phyloP scores from a whole-genome alignment of 2,329 filamentous ascomycete species.

The Escovopsis weberi region DNA sequence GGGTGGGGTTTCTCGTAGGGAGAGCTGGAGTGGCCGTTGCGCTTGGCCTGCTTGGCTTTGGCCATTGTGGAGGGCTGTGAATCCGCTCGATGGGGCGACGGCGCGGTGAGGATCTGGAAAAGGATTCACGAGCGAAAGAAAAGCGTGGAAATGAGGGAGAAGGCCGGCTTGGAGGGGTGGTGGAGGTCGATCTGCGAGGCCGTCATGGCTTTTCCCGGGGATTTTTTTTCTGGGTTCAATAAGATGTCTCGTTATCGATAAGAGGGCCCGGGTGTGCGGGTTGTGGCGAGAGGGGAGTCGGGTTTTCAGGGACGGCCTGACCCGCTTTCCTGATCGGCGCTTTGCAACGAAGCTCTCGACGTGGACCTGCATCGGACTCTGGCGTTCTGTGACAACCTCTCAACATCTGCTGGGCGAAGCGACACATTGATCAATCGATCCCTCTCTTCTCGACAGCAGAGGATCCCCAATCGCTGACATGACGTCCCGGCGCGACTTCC shows the following conservation, averaged over 20 bases:
- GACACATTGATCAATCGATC: too few relatives aligned
- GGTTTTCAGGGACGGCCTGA: too few relatives aligned
- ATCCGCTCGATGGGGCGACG: background rate
- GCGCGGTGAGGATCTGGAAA: background rate
- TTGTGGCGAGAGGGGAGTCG: too few relatives aligned
- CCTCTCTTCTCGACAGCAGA: too few relatives aligned
- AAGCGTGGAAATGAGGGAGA: too few relatives aligned
- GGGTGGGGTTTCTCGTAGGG: constrained; percentile 27
- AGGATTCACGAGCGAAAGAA: too few relatives aligned
- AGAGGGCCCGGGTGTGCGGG: too few relatives aligned
- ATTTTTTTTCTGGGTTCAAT: constrained; percentile 3
- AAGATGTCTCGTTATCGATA: constrained; percentile 2
- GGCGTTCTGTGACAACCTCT: too few relatives aligned
- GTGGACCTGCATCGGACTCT: too few relatives aligned
- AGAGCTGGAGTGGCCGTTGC: constrained; percentile 29
- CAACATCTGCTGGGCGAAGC: constrained; percentile 1
- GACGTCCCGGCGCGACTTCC: constrained; percentile 62
- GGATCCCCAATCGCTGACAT: constrained; percentile 20
- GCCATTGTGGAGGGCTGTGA: constrained; percentile 27
- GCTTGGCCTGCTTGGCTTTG: constrained; percentile 38
- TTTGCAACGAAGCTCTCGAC: too few relatives aligned
- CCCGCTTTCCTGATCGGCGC: too few relatives aligned
- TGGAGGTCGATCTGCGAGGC: background rate
- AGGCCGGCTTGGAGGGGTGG: too few relatives aligned
- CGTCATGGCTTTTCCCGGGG: constrained; percentile 1